A percentile compares a stretch with the other conserved stretches of the same genome.
Conservation (phyloP, 2,329 filamentous ascomycete genomes). For the Mollisiaceae sp. region DNA sequence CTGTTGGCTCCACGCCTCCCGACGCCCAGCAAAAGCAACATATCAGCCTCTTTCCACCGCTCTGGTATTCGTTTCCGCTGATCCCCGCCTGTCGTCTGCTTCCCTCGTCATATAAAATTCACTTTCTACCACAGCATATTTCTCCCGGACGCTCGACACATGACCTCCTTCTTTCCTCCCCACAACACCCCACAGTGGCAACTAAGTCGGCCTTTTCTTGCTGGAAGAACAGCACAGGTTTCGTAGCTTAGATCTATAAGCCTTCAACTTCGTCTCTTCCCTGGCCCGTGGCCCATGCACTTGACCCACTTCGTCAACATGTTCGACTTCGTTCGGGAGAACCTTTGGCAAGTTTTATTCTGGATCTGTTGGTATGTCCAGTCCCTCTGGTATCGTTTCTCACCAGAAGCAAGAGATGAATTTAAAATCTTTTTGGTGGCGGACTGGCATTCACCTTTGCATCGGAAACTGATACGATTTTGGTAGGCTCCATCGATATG, state of each 20-base stretch:
- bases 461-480: not conserved
- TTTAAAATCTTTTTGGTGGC: not conserved
- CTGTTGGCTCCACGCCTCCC: conserved; percentile 13
- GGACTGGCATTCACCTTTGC: not conserved
- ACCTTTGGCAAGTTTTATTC: not conserved
- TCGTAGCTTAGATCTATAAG: conserved; percentile 7
- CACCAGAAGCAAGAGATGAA: not conserved
- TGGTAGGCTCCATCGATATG: conserved; percentile 81
- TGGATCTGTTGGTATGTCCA: not conserved
- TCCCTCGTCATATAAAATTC: conserved; percentile 10
- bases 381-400: not conserved
- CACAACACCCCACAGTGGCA: conserved; percentile 23
- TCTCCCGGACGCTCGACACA: conserved; percentile 23
- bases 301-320: not conserved
- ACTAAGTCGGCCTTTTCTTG: conserved; percentile 10
- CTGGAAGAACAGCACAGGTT: not conserved
- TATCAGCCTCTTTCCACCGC: conserved; percentile 18
- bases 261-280: conserved; percentile 1
- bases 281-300: not conserved
- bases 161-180: conserved; percentile 25
- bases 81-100: not conserved
- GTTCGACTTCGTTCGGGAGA: not conserved
- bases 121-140: conserved; percentile 7
- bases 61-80: not conserved
- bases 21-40: conserved; percentile 14